Conservation (phyloP, 345 rosid species). For the Gossypium australe region DNA sequence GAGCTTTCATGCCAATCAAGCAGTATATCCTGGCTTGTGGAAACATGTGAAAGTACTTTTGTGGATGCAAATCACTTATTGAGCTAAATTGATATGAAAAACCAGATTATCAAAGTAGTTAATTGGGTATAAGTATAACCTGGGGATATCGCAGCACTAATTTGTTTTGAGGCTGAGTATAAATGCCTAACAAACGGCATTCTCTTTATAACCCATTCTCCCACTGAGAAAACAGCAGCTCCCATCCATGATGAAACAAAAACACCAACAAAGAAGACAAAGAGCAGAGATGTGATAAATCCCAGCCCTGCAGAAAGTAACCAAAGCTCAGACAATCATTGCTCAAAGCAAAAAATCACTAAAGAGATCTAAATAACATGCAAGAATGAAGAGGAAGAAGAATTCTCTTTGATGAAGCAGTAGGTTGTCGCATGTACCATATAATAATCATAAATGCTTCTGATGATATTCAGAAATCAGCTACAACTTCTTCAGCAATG, state of each 20-base stretch:
- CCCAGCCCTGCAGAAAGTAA: constrained; percentile 52
- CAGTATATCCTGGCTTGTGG: not conserved
- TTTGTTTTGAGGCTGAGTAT: constrained; percentile 70
- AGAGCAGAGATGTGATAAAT: constrained; percentile 57
- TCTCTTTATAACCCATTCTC: constrained; percentile 64
- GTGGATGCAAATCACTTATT: constrained; percentile 4
- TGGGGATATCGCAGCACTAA: constrained; percentile 72
- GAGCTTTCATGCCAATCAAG: not conserved
- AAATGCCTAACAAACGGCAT: constrained; percentile 69
- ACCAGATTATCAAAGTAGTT: not conserved
- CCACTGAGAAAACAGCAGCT: constrained; percentile 56
- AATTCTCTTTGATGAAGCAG: not conserved
- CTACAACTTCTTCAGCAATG: not conserved
- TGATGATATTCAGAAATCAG: not conserved
- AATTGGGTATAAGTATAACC: constrained; percentile 32
- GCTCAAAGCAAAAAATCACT: not conserved
- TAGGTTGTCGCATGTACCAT: not conserved
- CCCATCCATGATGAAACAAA: constrained; percentile 71
- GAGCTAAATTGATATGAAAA: constrained; percentile 3
- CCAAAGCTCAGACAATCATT: constrained; percentile 6
- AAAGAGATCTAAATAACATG: not conserved
- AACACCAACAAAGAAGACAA: constrained; percentile 57
- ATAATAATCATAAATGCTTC: not conserved
- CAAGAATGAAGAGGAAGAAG: not conserved
- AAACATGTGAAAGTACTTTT: not conserved